phyloP scores from a whole-genome alignment of 1,284 basidiomycete genomes.

The Exobasidium rhododendri region DNA sequence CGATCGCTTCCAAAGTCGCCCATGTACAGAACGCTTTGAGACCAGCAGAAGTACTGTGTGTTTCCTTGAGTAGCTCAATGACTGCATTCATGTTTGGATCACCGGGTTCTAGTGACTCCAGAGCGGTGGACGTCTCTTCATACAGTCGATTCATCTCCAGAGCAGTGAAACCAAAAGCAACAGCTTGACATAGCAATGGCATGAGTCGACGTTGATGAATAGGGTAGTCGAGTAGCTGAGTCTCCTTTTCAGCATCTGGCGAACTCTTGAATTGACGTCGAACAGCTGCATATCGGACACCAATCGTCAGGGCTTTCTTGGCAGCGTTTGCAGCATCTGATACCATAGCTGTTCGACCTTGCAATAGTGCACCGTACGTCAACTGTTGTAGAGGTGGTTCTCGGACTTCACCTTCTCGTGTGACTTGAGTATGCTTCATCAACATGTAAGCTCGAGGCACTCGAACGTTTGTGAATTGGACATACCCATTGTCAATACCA shows the following conservation, averaged over 20 bases:
- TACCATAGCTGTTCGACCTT: constrained; percentile 62
- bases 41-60: constrained; percentile 62
- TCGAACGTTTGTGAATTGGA: constrained; percentile 62
- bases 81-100: constrained; percentile 49
- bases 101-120: constrained; percentile 60
- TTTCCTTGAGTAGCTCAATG: constrained; percentile 62
- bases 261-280: constrained; percentile 60
- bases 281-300: constrained; percentile 62
- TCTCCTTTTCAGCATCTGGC: constrained; percentile 55
- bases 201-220: constrained; percentile 64
- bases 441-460: constrained; percentile 63
- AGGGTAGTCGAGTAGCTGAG: constrained; percentile 63
- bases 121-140: constrained; percentile 58
- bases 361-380: constrained; percentile 63
- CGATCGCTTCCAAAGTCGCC: constrained; percentile 62
- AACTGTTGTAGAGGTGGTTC: constrained; percentile 62
- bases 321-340: constrained; percentile 60
- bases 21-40: constrained; percentile 65
- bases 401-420: constrained; percentile 58
- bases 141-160: constrained; percentile 56
- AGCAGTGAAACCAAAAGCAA: constrained; percentile 62
- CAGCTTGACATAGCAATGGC: constrained; percentile 61
- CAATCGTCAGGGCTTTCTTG: constrained; percentile 61
- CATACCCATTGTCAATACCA: constrained; percentile 58
- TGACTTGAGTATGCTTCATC: constrained; percentile 64